Evolutionary conservation across 2,329 filamentous ascomycete species (phyloP).

Genomic region (Cadophora gregata): DNA sequence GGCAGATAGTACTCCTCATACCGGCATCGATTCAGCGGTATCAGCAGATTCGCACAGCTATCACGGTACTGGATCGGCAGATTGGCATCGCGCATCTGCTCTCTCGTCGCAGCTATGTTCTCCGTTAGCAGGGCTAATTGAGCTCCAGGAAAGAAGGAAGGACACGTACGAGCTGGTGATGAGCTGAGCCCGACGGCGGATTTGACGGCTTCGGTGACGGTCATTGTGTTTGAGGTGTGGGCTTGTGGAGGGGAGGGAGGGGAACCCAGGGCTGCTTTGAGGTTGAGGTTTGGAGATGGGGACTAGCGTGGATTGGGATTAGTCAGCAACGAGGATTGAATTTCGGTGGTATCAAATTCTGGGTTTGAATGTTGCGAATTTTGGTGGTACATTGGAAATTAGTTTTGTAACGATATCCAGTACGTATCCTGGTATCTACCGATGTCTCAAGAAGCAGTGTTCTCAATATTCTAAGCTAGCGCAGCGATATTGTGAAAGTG

Average conservation of each 20-base stretch:
- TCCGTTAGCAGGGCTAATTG: slow-evolving; percentile 27
- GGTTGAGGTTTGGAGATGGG: slow-evolving; percentile 12
- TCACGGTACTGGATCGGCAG: slow-evolving; percentile 92
- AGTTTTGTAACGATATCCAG: not conserved
- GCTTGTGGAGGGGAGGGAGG: not conserved
- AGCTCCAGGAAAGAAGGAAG: not conserved
- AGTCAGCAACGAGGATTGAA: not conserved
- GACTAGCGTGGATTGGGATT: slow-evolving; percentile 14
- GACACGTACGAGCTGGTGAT: slow-evolving; percentile 35
- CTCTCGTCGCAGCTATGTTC: slow-evolving; percentile 73
- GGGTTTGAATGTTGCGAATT: slow-evolving; percentile 31
- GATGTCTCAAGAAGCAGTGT: not conserved
- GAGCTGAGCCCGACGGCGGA: slow-evolving; percentile 52
- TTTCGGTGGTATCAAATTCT: not conserved
- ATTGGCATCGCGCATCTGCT: slow-evolving; percentile 92
- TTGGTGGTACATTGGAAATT: not conserved
- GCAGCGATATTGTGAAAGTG: no score
- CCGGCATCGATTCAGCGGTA: slow-evolving; percentile 95
- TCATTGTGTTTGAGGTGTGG: slow-evolving; percentile 46
- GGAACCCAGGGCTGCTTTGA: no score
- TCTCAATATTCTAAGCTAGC: not conserved
- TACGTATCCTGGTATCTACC: not conserved
- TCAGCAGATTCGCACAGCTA: slow-evolving; percentile 92
- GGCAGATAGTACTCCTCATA: slow-evolving; percentile 90
- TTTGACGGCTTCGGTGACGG: slow-evolving; percentile 54